Percentiles rank a stretch among this genome's conserved stretches.
Conservation (phyloP, 441 rosid genomes). For the California macrophylla region DNA sequence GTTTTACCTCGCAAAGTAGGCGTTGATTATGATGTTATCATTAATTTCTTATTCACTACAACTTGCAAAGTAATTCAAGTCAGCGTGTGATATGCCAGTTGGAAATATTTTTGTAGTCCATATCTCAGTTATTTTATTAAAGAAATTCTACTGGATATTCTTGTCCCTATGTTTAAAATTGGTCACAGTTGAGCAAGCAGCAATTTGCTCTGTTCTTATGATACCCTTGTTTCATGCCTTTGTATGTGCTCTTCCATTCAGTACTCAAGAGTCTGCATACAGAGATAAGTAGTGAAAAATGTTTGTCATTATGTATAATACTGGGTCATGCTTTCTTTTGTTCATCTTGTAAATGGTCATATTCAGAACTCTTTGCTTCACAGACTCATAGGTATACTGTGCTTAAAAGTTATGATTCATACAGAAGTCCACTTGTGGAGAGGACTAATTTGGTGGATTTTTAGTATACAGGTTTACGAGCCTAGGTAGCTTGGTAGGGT, state of each 20-base stretch:
- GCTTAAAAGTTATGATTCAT: neutral
- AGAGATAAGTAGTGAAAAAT: too few species aligned
- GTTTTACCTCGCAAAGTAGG: neutral
- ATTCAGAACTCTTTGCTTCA: neutral
- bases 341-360: neutral
- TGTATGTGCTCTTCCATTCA: too few species aligned
- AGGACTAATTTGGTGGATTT: neutral
- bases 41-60: neutral
- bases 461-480: neutral
- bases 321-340: too few species aligned
- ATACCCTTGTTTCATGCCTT: neutral
- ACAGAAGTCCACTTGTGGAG: neutral
- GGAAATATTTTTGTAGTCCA: neutral
- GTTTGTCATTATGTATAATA: too few species aligned
- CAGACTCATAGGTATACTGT: neutral
- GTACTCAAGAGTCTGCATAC: too few species aligned
- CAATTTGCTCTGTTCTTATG: neutral
- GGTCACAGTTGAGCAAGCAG: neutral
- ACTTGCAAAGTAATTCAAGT: neutral
- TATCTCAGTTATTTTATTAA: neutral
- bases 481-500: neutral
- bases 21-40: neutral
- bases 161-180: neutral
- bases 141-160: neutral
- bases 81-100: neutral